Percentiles rank a stretch among this genome's conserved stretches.
These are phyloP conservation scores for Antrodiella citrinella DNA, from an alignment of 768 basidiomycete species.

Conservation along the genomic window DNA sequence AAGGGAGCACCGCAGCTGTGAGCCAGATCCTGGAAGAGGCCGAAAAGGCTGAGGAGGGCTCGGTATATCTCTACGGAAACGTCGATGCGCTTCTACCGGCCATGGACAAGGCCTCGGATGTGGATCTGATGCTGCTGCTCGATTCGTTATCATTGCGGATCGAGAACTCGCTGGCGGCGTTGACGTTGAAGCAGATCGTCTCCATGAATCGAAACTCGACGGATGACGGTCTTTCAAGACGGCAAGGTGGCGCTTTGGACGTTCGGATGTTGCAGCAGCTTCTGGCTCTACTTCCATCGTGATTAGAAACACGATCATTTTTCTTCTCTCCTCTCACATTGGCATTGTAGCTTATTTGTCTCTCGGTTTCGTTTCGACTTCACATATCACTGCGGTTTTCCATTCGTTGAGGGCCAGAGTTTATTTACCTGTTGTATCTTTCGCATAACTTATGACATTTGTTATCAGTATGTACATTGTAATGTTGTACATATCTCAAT, in stretches of 20 bases:
- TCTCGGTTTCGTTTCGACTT: too few species aligned
- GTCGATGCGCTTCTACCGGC: conserved; percentile 58
- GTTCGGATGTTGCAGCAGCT: conserved; percentile 40
- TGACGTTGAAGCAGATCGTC: conserved; percentile 14
- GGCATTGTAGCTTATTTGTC: too few species aligned
- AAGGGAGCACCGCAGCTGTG: conserved; percentile 32
- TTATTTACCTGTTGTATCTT: neutral
- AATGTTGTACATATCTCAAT: neutral
- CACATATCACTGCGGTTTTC: too few species aligned
- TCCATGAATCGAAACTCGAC: conserved; percentile 18
- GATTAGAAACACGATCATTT: neutral
- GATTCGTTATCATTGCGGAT: conserved; percentile 71
- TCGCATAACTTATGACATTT: neutral
- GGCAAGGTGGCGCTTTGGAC: conserved; percentile 33
- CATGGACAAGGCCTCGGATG: conserved; percentile 65
- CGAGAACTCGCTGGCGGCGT: conserved; percentile 48
- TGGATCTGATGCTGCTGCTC: conserved; percentile 65
- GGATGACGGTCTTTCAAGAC: conserved; percentile 24
- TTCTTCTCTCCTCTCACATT: too few species aligned
- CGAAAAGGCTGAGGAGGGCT: conserved; percentile 12
- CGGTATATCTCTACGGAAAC: conserved; percentile 44
- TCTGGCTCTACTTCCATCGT: conserved; percentile 13
- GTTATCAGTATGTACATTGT: neutral
- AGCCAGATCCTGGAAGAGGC: conserved; percentile 9
- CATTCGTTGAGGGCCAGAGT: neutral